Evolutionary conservation across 805 yeast species (phyloP).

Genomic region (Tetrapisispora nanseiensis): DNA sequence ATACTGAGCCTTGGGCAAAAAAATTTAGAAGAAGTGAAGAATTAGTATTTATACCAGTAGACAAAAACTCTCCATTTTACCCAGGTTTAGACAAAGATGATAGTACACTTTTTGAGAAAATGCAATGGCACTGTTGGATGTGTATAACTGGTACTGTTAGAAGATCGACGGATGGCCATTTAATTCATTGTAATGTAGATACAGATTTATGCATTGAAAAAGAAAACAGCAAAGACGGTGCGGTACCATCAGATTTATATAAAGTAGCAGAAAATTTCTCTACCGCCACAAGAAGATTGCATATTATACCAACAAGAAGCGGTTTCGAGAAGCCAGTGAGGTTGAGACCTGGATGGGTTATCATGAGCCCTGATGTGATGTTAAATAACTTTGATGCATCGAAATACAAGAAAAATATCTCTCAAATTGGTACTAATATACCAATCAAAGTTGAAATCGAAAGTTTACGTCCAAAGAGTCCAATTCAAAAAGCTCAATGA

Average conservation of each 20-base stretch:
- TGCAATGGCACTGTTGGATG: conserved; percentile 98
- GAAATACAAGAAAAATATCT: conserved; percentile 37
- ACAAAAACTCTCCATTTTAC: conserved; percentile 51
- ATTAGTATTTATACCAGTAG: conserved; percentile 68
- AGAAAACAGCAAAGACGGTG: conserved; percentile 30
- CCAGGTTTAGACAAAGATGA: conserved; percentile 48
- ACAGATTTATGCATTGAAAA: conserved; percentile 76
- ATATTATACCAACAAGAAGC: conserved; percentile 67
- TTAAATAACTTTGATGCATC: conserved; percentile 55
- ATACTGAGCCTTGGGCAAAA: conserved; percentile 45
- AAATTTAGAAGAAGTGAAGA: conserved; percentile 86
- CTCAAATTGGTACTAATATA: conserved; percentile 41
- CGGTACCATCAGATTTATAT: conserved; percentile 70
- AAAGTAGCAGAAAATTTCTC: conserved; percentile 82
- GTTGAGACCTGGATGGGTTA: conserved; percentile 83
- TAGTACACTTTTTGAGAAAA: conserved; percentile 46
- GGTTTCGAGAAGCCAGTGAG: conserved; percentile 56
- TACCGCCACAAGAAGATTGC: conserved; percentile 70
- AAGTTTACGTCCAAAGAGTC: conserved; percentile 74
- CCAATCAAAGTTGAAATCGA: conserved; percentile 71
- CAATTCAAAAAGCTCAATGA: conserved; percentile 30
- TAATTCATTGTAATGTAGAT: conserved; percentile 86
- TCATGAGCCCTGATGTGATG: conserved; percentile 74
- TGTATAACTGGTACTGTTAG: conserved; percentile 92
- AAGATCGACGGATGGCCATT: conserved; percentile 70